A percentile compares a stretch with the other conserved stretches of the same genome.
phyloP scores from a whole-genome alignment of 208 protist genomes.

The Endotrypanum monterogeii region DNA sequence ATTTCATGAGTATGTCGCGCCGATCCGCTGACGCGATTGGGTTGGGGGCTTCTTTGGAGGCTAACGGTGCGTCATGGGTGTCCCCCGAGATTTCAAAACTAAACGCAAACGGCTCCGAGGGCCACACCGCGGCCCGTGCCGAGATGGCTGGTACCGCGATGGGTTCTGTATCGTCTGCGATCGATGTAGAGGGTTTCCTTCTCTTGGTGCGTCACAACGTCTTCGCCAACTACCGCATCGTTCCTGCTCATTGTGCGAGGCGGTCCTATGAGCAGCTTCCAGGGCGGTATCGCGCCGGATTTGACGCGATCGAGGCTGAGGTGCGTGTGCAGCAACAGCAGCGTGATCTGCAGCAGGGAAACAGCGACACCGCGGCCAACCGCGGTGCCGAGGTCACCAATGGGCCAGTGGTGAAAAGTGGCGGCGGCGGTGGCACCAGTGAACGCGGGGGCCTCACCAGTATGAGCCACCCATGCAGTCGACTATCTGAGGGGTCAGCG shows the following conservation, averaged over 20 bases:
- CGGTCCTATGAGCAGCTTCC: slow-evolving; percentile 51
- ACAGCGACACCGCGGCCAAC: background rate
- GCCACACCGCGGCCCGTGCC: background rate
- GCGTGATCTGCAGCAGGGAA: slow-evolving; percentile 5
- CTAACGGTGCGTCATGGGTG: background rate
- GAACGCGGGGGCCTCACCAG: background rate
- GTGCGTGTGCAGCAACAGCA: slow-evolving; percentile 17
- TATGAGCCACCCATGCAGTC: slow-evolving; percentile 2
- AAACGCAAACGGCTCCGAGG: background rate
- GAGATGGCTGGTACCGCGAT: background rate
- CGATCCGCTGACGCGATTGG: background rate
- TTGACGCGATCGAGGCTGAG: slow-evolving; percentile 51
- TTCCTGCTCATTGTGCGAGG: slow-evolving; percentile 37
- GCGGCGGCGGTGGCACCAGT: background rate
- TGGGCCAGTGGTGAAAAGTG: background rate
- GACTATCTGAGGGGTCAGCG: background rate
- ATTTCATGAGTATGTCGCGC: background rate
- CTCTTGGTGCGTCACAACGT: slow-evolving; percentile 33
- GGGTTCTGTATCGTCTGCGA: background rate
- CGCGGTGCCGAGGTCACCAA: background rate
- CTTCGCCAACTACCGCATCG: slow-evolving; percentile 67
- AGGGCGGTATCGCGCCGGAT: slow-evolving; percentile 47
- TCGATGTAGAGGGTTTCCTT: slow-evolving; percentile 4
- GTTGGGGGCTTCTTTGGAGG: background rate
- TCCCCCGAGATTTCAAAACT: background rate